Conservation (phyloP, 352 stramenopile genomes). For the Blastocystis hominis region DNA sequence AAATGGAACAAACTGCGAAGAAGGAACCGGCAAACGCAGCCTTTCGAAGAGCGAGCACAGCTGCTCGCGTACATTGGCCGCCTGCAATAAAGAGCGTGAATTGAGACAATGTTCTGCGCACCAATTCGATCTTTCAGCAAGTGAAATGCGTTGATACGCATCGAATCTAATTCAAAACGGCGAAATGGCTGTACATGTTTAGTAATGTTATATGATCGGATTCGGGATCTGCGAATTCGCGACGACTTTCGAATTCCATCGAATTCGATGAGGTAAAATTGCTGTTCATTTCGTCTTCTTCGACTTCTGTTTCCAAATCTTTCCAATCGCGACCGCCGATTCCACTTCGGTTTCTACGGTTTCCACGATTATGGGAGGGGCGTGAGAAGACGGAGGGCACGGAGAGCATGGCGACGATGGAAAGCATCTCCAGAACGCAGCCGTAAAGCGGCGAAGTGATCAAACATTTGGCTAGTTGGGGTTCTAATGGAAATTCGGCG, state of each 20-base stretch:
- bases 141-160: constrained; percentile 83
- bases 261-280: background rate
- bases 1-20: constrained; percentile 58
- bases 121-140: constrained; percentile 77
- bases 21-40: constrained; percentile 67
- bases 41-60: constrained; percentile 75
- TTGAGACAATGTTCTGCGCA: constrained; percentile 96
- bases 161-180: constrained; percentile 63
- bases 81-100: constrained; percentile 73
- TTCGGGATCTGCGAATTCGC: constrained; percentile 1
- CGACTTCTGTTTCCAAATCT: background rate
- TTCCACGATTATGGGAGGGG: constrained; percentile 76
- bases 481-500: constrained; percentile 88
- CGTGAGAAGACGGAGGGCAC: constrained; percentile 86
- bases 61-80: constrained; percentile 87
- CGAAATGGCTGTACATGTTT: constrained; percentile 74
- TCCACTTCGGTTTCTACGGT: background rate
- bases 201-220: constrained; percentile 91
- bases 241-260: background rate
- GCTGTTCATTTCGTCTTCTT: background rate
- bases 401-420: constrained; percentile 90
- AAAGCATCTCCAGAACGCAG: constrained; percentile 75
- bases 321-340: background rate
- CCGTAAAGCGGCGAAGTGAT: constrained; percentile 84
- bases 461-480: constrained; percentile 91